Evolutionary conservation across 2,329 filamentous ascomycete genomes (phyloP), one percentile per base, ranked within the genome.

Genomic region (Blastomyces parvus): DNA sequence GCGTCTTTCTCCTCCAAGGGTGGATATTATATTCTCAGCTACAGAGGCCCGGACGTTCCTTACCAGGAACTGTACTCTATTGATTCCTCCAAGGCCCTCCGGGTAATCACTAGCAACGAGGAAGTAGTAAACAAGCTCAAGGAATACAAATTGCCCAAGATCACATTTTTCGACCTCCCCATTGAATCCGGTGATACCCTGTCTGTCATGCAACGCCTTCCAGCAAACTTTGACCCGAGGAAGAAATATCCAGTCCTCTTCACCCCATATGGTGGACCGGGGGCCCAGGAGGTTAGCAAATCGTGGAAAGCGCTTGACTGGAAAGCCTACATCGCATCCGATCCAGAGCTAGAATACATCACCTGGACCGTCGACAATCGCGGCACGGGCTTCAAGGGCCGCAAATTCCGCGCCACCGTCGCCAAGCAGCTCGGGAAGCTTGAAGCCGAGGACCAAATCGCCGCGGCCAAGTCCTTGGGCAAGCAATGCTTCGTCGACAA

Each of bases 331-430:
- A 82, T 89, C 56, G 77, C 84, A 0, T 87, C 85, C 0, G 86
- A 89, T 67, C 84, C 85, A 0, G 86, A 88, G 65, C 81, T 89
- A 0, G 80, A 87, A 70, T 89, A 84, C 74, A 82, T 88, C 60
- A 83, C 83, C n/a, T 84, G 86, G 73, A 86, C 83, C 0, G 83
- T 89, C 7, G 87, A 89, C 72, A 86, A 86, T 71, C 84, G 87
- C 2, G 87, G 87, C 50, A 88, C 86, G 0, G 86, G 84, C 0
- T 83, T 77, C 74, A 83, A 85, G 66, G 87, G 87, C 4, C 84
- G 87, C 19, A 79, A 77, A 1, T 89, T 87, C 77, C 83, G 86
- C 1, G 79, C 81, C 0, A 69, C 79, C 1, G 85, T 89, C 0
- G 76, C 84, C 0, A 78, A 78, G 2, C 84, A 84, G 30, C 81